Evolutionary conservation across 257 asterid genomes (phyloP).

Genomic region (Scutellaria minor): DNA sequence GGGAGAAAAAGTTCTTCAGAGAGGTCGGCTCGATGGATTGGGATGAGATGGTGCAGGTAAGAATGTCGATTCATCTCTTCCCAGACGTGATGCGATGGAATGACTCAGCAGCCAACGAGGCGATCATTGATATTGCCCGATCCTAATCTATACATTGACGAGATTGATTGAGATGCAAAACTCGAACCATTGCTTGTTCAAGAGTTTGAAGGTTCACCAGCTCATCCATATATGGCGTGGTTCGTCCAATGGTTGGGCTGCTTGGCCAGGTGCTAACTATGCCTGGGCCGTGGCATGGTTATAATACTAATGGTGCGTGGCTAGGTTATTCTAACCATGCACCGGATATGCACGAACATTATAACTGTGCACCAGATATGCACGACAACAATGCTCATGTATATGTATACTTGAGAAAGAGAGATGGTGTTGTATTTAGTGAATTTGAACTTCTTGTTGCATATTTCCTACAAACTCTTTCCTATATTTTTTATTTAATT

Average conservation of each 20-base stretch:
- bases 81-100: conserved; percentile 62
- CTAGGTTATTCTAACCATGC: conserved; percentile 23
- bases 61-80: conserved; percentile 49
- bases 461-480: no score
- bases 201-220: conserved; percentile 41
- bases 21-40: conserved; percentile 61
- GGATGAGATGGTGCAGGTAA: conserved; percentile 49
- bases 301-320: conserved; percentile 32
- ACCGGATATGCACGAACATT: not conserved
- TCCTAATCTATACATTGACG: conserved; percentile 62
- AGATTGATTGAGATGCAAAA: conserved; percentile 58
- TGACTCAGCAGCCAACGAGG: conserved; percentile 75
- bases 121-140: conserved; percentile 56
- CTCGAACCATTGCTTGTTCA: conserved; percentile 35
- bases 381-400: conserved; percentile 6
- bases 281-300: conserved; percentile 37
- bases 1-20: conserved; percentile 78
- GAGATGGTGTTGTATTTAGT: no score
- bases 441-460: no score
- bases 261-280: conserved; percentile 25
- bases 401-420: not conserved
- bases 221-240: conserved; percentile 1
- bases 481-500: no score
- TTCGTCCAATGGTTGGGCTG: not conserved
- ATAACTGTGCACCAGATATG: conserved; percentile 29